Base-by-base conservation (phyloP, 306 rosid species). In the barrel medic (Medicago truncatula) region DNA sequence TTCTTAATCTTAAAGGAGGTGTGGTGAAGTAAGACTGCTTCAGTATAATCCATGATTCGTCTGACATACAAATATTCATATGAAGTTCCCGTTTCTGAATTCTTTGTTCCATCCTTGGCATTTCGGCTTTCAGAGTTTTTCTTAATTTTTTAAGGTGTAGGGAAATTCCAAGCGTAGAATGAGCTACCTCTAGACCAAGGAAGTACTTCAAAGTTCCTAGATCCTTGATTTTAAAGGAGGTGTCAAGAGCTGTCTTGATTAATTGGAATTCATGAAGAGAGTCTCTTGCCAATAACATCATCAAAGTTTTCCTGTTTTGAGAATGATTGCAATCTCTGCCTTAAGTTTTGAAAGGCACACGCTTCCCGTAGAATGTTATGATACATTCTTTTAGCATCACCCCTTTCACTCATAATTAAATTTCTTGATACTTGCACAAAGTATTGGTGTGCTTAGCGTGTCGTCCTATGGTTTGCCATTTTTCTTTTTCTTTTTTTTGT, bases 341-440 rank as follows among this genome's bases (percentile, higher is more conserved):
- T 82, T 57, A 85, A 80, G 70, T 92, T 90, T 95, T 86, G 84
- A 79, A 79, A 81, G 95, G 84, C 97, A 73, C 23, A 70, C 7
- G 34, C 76, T 38, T 52, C 83, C 73, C 88, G 59, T 3, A 79
- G 94, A 88, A 82, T 88, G 92, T 71, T 57, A 17, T 50, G 96
- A 88, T 18, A 81, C 97, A 88, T 91, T 89, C 92, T 75, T 80
- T 83, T 82, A 88, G 86, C 91, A 74, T 25, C 78, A 82, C 59
- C 78, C 84, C 81, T 78, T 85, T 77, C 85, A 16, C 60, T 60
- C 59, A 39, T 67, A 10, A 28, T 28, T 28, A 34, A 34, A 74
- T 50, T 65, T 74, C 21, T 54, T 49, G 73, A 83, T 76, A 78
- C 86, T 78, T 60, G 80, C 90, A 75, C 85, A 68, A 47, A 70